Evolutionary conservation across 768 basidiomycete species (phyloP).

Genomic region (Lentinula raphanica): DNA sequence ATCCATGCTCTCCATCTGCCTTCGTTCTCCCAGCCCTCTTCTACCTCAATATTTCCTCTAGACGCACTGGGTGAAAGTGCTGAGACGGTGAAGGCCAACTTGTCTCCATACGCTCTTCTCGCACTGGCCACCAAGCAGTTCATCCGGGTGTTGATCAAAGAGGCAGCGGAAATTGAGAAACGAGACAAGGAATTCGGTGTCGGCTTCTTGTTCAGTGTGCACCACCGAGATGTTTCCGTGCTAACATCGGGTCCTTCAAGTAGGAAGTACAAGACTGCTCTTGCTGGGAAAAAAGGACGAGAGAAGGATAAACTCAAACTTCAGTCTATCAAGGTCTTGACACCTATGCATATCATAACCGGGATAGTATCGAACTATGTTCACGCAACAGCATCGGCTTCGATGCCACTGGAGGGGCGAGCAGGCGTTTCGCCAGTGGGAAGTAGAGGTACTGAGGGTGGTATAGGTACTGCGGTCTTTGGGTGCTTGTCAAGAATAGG

Average conservation of each 20-base stretch:
- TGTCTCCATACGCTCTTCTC: slow-evolving; percentile 39
- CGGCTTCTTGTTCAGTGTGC: neutral
- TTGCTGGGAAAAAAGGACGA: slow-evolving; percentile 11
- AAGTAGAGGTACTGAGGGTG: neutral
- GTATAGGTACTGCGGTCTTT: neutral
- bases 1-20: slow-evolving; percentile 22
- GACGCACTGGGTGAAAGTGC: neutral
- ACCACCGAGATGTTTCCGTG: slow-evolving; percentile 10
- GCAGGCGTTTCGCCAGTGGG: neutral
- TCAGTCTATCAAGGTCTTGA: slow-evolving; percentile 25
- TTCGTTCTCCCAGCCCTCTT: slow-evolving; percentile 12
- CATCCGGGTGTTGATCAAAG: slow-evolving; percentile 28
- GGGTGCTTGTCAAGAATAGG: slow-evolving; percentile 5
- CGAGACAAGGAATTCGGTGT: slow-evolving; percentile 24
- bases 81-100: slow-evolving; percentile 22
- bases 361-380: slow-evolving; percentile 25
- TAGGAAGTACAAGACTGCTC: neutral
- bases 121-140: slow-evolving; percentile 30
- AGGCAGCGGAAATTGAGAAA: slow-evolving; percentile 31
- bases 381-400: neutral
- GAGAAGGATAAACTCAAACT: slow-evolving; percentile 9
- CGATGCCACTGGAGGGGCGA: neutral
- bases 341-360: slow-evolving; percentile 39
- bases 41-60: neutral
- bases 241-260: neutral